Evolutionary conservation across 345 rosid genomes (phyloP), one percentile per base, ranked within the genome.

Genomic region (Crucihimalaya himalaica): DNA sequence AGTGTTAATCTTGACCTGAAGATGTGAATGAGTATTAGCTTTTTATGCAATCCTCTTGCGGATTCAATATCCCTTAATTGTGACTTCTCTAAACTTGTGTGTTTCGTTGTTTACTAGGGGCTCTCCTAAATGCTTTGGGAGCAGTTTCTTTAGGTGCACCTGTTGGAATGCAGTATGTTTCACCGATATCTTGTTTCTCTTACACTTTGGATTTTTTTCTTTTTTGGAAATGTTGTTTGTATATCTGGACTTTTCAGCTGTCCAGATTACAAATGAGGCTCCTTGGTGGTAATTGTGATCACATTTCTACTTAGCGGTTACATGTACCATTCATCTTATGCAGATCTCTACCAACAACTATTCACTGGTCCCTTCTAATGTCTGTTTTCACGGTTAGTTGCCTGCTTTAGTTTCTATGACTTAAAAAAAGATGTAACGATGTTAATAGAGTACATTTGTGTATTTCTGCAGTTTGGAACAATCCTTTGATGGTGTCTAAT

Each of bases 101-200:
- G 20, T 54, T 62, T 72, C 10, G 10, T 21, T 63, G 27, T 16
- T 52, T 21, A 82, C 60, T 32, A 94, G 98, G 97, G 48, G 97
- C 97, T 66, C 39, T 88, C 8, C 8, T 85, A 27, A 89, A 87
- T 83, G 89, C 88, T 56, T 58, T 88, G 70, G 97, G 95, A 83
- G 97, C 96, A 29, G 63, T 92, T 77, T 86, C 83, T 61, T 80
- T 95, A 83, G 97, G 97, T 18, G 90, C 97, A 70, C 97, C 97
- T 46, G 79, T 91, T 56, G 92, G 95, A 64, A 55, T 79, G 51
- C 83, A 84, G 97, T 91, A 88, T 61, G 90, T 87, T 78, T 54
- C 67, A 55, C 13, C 45, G 39, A 18, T 1, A 57, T 18, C 56
- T 40, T 31, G 14, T 19, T 45, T 55, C 63, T 57, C 35, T 43